These are phyloP conservation scores for Pleodorina starrii DNA, from an alignment of 139 green algal species.

Conservation along the genomic window DNA sequence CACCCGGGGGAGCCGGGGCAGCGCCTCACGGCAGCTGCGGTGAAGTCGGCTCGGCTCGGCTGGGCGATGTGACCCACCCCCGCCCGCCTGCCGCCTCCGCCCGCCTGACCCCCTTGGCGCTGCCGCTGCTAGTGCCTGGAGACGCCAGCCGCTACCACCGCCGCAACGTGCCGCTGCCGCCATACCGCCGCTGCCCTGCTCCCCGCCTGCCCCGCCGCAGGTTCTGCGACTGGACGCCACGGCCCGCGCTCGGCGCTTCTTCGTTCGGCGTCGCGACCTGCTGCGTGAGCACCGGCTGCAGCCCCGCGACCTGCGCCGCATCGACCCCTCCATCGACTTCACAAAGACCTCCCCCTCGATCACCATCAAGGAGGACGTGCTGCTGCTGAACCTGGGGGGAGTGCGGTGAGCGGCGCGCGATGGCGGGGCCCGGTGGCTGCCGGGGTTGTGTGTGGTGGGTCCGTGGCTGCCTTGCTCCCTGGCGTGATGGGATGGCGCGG, in stretches of 20 bases:
- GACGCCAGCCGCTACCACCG: too few relatives aligned
- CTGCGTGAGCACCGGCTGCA: constrained; percentile 86
- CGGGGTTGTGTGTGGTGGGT: background rate
- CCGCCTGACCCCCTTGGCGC: too few relatives aligned
- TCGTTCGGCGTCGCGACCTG: constrained; percentile 87
- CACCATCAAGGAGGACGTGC: constrained; percentile 88
- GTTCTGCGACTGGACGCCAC: constrained; percentile 79
- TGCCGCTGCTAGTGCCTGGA: too few relatives aligned
- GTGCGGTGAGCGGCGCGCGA: constrained; percentile 67
- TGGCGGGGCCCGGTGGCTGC: background rate
- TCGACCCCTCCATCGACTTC: constrained; percentile 90
- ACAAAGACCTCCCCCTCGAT: constrained; percentile 86
- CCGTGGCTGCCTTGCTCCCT: too few relatives aligned
- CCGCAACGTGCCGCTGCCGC: too few relatives aligned
- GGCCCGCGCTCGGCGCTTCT: constrained; percentile 77
- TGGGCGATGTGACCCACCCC: too few relatives aligned
- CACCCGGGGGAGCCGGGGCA: too few relatives aligned
- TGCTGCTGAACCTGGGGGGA: constrained; percentile 92
- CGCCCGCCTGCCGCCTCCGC: too few relatives aligned
- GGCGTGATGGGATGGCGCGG: too few relatives aligned
- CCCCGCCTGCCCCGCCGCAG: constrained; percentile 48
- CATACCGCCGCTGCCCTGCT: background rate
- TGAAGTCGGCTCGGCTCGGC: too few relatives aligned
- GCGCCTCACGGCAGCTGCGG: too few relatives aligned
- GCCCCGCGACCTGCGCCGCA: constrained; percentile 92